These are phyloP conservation scores for Anastatica hierochuntica DNA, from an alignment of 345 rosid genomes.

Conservation along the genomic window DNA sequence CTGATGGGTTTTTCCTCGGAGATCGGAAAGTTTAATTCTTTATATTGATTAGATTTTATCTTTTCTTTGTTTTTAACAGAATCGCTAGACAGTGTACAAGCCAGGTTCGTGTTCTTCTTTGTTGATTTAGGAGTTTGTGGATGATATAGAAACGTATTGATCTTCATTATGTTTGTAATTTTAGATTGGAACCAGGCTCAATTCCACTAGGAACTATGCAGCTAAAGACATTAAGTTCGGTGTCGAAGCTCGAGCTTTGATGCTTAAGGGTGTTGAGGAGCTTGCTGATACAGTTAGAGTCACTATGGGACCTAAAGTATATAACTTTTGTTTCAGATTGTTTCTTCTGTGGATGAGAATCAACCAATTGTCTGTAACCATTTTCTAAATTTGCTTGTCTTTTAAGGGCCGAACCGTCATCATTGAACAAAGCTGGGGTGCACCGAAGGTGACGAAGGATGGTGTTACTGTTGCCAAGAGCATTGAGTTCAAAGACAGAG, in stretches of 20 bases:
- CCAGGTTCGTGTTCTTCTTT: slow-evolving; percentile 38
- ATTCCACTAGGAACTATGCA: slow-evolving; percentile 75
- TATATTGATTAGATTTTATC: background rate
- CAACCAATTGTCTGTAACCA: background rate
- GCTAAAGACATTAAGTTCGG: slow-evolving; percentile 84
- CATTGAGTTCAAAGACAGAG: slow-evolving; percentile 81
- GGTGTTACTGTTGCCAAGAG: slow-evolving; percentile 98
- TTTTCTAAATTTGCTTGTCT: background rate
- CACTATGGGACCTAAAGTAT: slow-evolving; percentile 98
- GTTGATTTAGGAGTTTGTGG: background rate
- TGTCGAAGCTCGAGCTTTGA: slow-evolving; percentile 78
- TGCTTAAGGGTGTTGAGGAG: slow-evolving; percentile 95
- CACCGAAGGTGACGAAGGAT: slow-evolving; percentile 96
- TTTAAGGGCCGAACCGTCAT: slow-evolving; percentile 88
- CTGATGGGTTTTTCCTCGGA: background rate
- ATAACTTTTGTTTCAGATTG: background rate
- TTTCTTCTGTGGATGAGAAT: background rate
- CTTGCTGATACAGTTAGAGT: slow-evolving; percentile 90
- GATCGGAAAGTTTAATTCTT: background rate
- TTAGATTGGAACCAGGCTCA: slow-evolving; percentile 67
- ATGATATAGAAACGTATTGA: background rate
- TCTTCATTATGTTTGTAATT: background rate
- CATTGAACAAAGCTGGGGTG: slow-evolving; percentile 90
- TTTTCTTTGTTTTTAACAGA: slow-evolving; percentile 31
- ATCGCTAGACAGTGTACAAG: slow-evolving; percentile 37